phyloP scores from a whole-genome alignment of 2,329 filamentous ascomycete species.

The Basipetospora chlamydospora region DNA sequence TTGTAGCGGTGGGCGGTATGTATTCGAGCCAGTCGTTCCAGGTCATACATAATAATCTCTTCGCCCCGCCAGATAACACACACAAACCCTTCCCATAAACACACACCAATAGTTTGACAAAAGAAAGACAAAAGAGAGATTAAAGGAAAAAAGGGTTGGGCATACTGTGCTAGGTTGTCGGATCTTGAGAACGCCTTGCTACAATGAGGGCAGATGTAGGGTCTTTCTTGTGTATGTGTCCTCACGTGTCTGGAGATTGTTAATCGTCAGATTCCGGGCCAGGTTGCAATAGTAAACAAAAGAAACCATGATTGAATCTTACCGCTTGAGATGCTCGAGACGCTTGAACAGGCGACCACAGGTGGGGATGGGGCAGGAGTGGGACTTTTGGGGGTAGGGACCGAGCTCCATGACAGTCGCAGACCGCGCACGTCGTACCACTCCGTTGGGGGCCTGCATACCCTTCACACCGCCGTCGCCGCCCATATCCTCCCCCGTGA shows the following conservation, averaged over 20 bases:
- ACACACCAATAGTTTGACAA: conserved; percentile 20
- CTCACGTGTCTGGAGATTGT: conserved; percentile 76
- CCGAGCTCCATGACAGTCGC: conserved; percentile 94
- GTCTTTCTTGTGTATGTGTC: conserved; percentile 97
- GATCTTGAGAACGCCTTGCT: conserved; percentile 98
- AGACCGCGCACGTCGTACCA: conserved; percentile 78
- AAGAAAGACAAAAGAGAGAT: conserved; percentile 16
- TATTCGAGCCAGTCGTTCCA: neutral
- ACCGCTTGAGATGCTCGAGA: conserved; percentile 97
- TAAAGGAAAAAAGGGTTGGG: conserved; percentile 23
- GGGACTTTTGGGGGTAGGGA: conserved; percentile 93
- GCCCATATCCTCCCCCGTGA: conserved; percentile 47
- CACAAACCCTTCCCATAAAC: too few relatives aligned
- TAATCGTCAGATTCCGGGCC: conserved; percentile 30
- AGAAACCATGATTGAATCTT: conserved; percentile 34
- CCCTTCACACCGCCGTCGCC: conserved; percentile 31
- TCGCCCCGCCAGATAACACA: too few relatives aligned
- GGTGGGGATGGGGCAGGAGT: conserved; percentile 97
- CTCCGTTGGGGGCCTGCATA: conserved; percentile 57
- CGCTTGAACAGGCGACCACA: conserved; percentile 97
- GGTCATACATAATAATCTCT: too few relatives aligned
- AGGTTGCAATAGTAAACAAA: conserved; percentile 23
- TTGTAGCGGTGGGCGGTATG: too few relatives aligned
- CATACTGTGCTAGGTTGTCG: conserved; percentile 96
- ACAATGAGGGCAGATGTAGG: conserved; percentile 94